These are phyloP conservation scores for Fusarium devonianum DNA, from an alignment of 2,329 filamentous ascomycete genomes.

Conservation along the genomic window DNA sequence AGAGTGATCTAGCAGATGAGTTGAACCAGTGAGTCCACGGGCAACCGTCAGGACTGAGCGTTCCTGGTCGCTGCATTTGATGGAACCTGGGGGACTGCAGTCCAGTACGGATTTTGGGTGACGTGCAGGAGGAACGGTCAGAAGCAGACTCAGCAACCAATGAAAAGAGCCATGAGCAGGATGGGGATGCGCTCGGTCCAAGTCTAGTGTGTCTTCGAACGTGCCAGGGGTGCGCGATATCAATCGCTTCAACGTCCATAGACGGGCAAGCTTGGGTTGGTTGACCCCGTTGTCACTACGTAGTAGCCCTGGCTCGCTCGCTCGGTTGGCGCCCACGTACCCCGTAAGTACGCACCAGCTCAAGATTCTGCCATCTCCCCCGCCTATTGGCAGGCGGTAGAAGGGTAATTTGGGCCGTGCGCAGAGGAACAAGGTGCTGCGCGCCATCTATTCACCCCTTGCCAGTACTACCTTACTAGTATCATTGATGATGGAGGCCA, in stretches of 20 bases:
- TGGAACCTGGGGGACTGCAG: constrained; percentile 31
- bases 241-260: constrained; percentile 15
- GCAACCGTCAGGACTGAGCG: constrained; percentile 8
- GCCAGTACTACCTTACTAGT: too few species aligned
- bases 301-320: too few species aligned
- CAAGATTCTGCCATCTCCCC: constrained; percentile 16
- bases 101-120: constrained; percentile 30
- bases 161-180: constrained; percentile 7
- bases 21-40: too few species aligned
- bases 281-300: too few species aligned
- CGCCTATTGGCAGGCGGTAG: neutral
- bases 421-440: constrained; percentile 13
- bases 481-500: constrained; percentile 1
- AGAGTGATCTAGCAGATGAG: too few species aligned
- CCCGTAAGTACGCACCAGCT: too few species aligned
- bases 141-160: constrained; percentile 33
- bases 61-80: constrained; percentile 29
- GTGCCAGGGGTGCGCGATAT: constrained; percentile 26
- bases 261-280: constrained; percentile 3
- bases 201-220: constrained; percentile 26
- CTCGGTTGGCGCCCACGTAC: constrained; percentile 10
- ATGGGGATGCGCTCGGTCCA: constrained; percentile 38
- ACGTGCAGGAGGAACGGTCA: constrained; percentile 33
- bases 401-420: constrained; percentile 1
- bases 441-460: too few species aligned